Conservation (phyloP, 2,329 filamentous ascomycete genomes). For the Trichoderma atroviride region DNA sequence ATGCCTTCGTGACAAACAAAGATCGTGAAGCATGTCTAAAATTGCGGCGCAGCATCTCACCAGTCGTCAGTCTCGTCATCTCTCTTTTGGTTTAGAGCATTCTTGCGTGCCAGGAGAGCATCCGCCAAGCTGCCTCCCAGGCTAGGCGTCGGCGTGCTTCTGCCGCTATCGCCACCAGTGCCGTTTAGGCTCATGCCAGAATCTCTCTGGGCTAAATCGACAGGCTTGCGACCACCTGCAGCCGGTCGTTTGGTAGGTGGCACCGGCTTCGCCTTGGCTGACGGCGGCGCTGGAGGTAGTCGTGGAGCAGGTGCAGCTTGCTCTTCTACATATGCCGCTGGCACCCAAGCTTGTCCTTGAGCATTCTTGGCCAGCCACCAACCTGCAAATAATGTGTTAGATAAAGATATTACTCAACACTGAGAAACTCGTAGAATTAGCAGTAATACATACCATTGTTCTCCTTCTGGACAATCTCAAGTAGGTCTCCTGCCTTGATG, state of each 20-base stretch:
- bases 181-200: constrained; percentile 65
- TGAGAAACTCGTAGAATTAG: background rate
- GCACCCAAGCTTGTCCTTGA: constrained; percentile 83
- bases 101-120: constrained; percentile 75
- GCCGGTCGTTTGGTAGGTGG: constrained; percentile 81
- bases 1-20: constrained; percentile 22
- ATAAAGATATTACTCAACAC: background rate
- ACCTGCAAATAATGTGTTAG: constrained; percentile 58
- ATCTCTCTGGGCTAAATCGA: constrained; percentile 70
- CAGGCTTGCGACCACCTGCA: constrained; percentile 67
- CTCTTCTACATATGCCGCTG: constrained; percentile 92
- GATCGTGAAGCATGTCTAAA: constrained; percentile 13
- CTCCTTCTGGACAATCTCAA: constrained; percentile 93
- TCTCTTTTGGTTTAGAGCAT: constrained; percentile 68
- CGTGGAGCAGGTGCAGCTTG: constrained; percentile 69
- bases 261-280: constrained; percentile 65
- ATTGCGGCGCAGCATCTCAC: constrained; percentile 43
- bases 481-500: constrained; percentile 75
- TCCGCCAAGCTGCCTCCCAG: constrained; percentile 75
- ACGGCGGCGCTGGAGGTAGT: constrained; percentile 69
- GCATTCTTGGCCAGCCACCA: constrained; percentile 92
- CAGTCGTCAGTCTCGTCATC: constrained; percentile 72
- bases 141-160: constrained; percentile 71
- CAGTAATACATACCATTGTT: constrained; percentile 73
- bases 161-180: constrained; percentile 61